phyloP scores from a whole-genome alignment of 208 protist genomes.

The Leishmania mexicana region DNA sequence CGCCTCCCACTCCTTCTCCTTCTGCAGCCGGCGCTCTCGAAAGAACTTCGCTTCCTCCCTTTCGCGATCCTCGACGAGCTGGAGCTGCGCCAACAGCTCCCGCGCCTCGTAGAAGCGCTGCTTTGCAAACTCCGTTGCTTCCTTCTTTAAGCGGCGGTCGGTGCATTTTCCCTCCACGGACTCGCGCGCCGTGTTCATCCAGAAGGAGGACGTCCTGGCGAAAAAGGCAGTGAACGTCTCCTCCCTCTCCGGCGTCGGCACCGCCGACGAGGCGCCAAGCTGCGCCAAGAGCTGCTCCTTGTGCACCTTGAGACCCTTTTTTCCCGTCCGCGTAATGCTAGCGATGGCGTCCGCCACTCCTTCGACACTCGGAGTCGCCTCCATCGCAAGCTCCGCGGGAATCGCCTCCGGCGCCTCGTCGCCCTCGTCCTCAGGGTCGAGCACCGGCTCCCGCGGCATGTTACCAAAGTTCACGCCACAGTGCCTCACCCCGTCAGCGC shows the following conservation, averaged over 20 bases:
- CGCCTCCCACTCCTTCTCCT: conserved; percentile 82
- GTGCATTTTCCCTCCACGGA: conserved; percentile 36
- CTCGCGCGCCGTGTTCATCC: conserved; percentile 67
- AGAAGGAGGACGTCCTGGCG: conserved; percentile 63
- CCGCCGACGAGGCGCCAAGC: conserved; percentile 55
- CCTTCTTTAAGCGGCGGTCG: conserved; percentile 26
- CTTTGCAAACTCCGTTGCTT: conserved; percentile 58
- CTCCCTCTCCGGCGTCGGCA: conserved; percentile 67
- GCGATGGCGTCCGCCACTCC: conserved; percentile 43
- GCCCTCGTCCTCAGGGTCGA: conserved; percentile 53
- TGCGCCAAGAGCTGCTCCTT: conserved; percentile 87
- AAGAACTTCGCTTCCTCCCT: conserved; percentile 79
- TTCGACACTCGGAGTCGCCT: conserved; percentile 48
- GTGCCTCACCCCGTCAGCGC: not conserved
- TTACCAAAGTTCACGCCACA: conserved; percentile 24
- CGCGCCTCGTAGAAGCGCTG: conserved; percentile 70
- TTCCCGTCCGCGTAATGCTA: conserved; percentile 61
- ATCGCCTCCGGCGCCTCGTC: conserved; percentile 77
- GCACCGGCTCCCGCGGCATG: conserved; percentile 24
- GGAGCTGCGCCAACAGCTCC: conserved; percentile 76
- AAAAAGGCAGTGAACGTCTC: conserved; percentile 71
- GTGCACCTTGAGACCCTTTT: conserved; percentile 88
- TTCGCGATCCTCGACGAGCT: conserved; percentile 83
- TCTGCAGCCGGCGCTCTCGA: conserved; percentile 61
- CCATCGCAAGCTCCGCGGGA: conserved; percentile 67